Base-by-base conservation (phyloP, 169 alveolate genomes). In the Plasmodium ovale region DNA sequence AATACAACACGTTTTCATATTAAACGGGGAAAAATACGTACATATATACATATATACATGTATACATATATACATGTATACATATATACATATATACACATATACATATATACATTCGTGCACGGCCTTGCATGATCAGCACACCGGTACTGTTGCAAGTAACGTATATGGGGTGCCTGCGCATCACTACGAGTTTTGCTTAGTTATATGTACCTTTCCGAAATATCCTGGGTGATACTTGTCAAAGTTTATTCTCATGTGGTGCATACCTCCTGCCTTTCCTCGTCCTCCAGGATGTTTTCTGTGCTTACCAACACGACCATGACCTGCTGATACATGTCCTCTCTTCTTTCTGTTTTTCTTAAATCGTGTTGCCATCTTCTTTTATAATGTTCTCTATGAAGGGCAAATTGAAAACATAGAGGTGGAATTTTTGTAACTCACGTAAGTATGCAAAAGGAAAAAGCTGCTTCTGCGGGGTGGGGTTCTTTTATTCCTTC, bases 241-340 rank as follows among this genome's bases (percentile, higher is more conserved):
- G 90, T 97, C 98, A 87, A 98, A 96, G 92, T 95, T 94, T 69
- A 96, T 98, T 92, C 99, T 94, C 93, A 97, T 98, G 94, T 98
- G 99, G 92, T 96, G 98, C 96, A 92, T 71, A 79, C 99, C 99
- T 74, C 99, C 99, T 70, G 99, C 99, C 85, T 95, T 96, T 93
- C 99, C 99, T 88, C 99, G 97, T 88, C 99, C 99, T 73, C 99
- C 99, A 29, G 99, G 99, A 94, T 98, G 99, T 95, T 98, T 98
- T 88, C 99, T 97, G 96, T 98, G 99, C 91, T 98, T 98, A 56
- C 99, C 99, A 64, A 98, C 97, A 95, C 99, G 98, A 67, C 99
- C 99, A 94, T 98, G 99, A 59, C 99, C 99, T 54, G 96, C 97
- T 33, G 99, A 97, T 72, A 98, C 99, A 94, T 98, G 99, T 74